Evolutionary conservation across 2,329 filamentous ascomycete species (phyloP).

Genomic region (Pochonia chlamydosporia): DNA sequence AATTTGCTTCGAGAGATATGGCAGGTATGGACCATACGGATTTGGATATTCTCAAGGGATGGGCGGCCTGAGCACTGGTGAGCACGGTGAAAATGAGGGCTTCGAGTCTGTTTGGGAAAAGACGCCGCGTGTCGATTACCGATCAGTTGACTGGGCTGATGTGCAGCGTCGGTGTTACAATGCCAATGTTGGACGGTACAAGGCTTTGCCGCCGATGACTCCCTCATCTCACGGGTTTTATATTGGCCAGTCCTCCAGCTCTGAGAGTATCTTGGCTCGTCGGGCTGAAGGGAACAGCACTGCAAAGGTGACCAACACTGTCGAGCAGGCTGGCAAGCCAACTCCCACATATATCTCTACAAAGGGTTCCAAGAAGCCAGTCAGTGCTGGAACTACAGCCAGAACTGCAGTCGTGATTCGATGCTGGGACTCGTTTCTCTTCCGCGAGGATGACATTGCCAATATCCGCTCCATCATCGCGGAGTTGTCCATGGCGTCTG

Average conservation of each 20-base stretch:
- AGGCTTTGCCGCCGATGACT: conserved; percentile 33
- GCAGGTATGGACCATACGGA: conserved; percentile 82
- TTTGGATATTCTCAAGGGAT: conserved; percentile 74
- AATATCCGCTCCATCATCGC: conserved; percentile 79
- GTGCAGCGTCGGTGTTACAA: conserved; percentile 68
- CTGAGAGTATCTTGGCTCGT: neutral
- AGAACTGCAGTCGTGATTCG: conserved; percentile 73
- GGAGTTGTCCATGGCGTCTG: conserved; percentile 73
- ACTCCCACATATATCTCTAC: neutral
- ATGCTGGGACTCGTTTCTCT: conserved; percentile 75
- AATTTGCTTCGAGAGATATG: conserved; percentile 90
- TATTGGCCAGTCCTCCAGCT: conserved; percentile 19
- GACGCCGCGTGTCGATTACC: conserved; percentile 68
- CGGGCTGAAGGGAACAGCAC: conserved; percentile 1
- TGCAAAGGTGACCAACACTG: neutral
- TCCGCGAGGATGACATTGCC: conserved; percentile 73
- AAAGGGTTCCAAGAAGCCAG: conserved; percentile 7
- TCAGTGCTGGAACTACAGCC: conserved; percentile 17
- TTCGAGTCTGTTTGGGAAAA: conserved; percentile 73
- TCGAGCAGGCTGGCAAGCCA: conserved; percentile 6
- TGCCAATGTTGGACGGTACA: conserved; percentile 67
- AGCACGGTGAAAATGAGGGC: conserved; percentile 78
- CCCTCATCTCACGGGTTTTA: conserved; percentile 46
- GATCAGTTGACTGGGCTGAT: conserved; percentile 71
- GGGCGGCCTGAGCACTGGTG: conserved; percentile 79